Evolutionary conservation across 495 filamentous ascomycete species (phyloP).

Genomic region (Lentithecium fluviatile): DNA sequence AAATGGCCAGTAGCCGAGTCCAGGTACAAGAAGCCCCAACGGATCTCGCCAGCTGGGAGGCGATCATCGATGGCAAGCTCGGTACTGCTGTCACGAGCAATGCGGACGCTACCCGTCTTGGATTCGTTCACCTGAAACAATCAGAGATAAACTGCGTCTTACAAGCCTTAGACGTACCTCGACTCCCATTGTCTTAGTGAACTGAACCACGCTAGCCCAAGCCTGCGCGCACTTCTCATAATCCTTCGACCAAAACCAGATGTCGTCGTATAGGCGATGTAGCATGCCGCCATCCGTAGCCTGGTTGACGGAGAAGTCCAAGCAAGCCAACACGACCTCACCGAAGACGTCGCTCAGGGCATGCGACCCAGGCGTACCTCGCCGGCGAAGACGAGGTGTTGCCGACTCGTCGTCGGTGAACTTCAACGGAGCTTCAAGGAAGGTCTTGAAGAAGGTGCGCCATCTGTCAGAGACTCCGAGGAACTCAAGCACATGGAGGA

Average conservation of each 20-base stretch:
- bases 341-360: constrained; percentile 58
- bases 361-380: constrained; percentile 62
- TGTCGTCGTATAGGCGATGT: constrained; percentile 66
- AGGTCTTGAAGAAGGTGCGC: constrained; percentile 61
- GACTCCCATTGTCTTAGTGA: constrained; percentile 56
- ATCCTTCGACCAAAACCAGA: constrained; percentile 65
- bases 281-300: constrained; percentile 52
- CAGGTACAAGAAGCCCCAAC: constrained; percentile 65
- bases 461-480: constrained; percentile 61
- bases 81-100: constrained; percentile 36
- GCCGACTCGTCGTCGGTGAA: constrained; percentile 54
- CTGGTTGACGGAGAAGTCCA: constrained; percentile 67
- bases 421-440: constrained; percentile 59
- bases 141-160: not conserved
- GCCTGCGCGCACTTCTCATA: constrained; percentile 55
- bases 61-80: constrained; percentile 27
- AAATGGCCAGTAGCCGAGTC: constrained; percentile 56
- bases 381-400: constrained; percentile 48
- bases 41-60: constrained; percentile 60
- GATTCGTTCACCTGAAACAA: constrained; percentile 51
- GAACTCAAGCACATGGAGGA: constrained; percentile 56
- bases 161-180: constrained; percentile 10
- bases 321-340: constrained; percentile 62
- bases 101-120: constrained; percentile 60
- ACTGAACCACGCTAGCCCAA: constrained; percentile 58